A percentile compares a stretch with the other conserved stretches of the same genome.
Conservation (phyloP, 768 basidiomycete species). For the Obba rivulosa region DNA sequence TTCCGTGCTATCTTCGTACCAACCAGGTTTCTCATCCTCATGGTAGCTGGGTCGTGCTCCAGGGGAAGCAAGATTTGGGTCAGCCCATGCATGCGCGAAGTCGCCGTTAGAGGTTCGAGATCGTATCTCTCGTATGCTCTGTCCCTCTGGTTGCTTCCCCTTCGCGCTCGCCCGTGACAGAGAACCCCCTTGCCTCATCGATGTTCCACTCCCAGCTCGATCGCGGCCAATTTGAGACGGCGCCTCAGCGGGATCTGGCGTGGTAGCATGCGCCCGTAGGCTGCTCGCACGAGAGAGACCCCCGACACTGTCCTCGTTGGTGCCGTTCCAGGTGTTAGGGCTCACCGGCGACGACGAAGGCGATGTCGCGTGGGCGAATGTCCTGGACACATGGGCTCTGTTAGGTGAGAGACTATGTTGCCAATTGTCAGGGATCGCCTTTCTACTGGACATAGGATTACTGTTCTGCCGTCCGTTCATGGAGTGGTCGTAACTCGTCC, state of each 20-base stretch:
- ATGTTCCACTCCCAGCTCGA: too few species aligned
- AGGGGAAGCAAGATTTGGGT: neutral
- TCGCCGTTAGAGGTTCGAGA: neutral
- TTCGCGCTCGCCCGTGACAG: too few species aligned
- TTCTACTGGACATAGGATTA: conserved; percentile 20
- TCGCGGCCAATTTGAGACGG: too few species aligned
- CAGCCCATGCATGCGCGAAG: neutral
- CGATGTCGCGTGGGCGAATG: conserved; percentile 32
- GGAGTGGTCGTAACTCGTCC: neutral
- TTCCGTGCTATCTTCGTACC: too few species aligned
- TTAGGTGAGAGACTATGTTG: too few species aligned
- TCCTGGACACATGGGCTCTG: conserved; percentile 27
- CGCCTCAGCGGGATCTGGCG: neutral
- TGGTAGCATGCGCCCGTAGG: conserved; percentile 3
- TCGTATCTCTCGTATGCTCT: too few species aligned
- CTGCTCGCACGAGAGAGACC: conserved; percentile 20
- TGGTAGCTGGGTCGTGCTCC: too few species aligned
- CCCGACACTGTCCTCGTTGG: conserved; percentile 46
- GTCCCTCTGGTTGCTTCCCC: too few species aligned
- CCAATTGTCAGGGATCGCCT: conserved; percentile 7
- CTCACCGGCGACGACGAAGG: conserved; percentile 6
- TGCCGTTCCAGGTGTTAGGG: conserved; percentile 6
- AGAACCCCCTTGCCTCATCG: too few species aligned
- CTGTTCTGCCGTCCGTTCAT: conserved; percentile 11
- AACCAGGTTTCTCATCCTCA: too few species aligned